Evolutionary conservation across 352 stramenopile genomes (phyloP).

Genomic region (Phytopythium chamaehyphon): DNA sequence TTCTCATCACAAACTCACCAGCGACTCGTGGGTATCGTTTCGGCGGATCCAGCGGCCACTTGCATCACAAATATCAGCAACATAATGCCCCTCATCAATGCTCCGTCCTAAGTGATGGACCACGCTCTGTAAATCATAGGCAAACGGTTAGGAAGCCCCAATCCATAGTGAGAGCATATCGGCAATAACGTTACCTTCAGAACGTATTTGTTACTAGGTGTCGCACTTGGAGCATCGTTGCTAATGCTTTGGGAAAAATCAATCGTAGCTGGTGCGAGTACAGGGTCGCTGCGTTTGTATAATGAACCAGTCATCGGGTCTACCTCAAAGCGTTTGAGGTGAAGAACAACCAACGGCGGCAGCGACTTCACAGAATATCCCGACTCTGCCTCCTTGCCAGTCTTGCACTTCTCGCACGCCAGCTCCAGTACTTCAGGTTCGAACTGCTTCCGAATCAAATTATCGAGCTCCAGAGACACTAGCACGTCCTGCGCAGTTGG

Average conservation of each 20-base stretch:
- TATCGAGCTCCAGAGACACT: slow-evolving; percentile 43
- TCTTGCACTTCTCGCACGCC: slow-evolving; percentile 81
- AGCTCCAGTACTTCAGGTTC: slow-evolving; percentile 72
- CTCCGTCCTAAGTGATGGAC: slow-evolving; percentile 79
- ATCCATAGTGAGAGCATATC: background rate
- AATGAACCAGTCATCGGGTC: slow-evolving; percentile 55
- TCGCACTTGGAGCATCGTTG: slow-evolving; percentile 12
- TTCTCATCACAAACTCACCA: slow-evolving; percentile 27
- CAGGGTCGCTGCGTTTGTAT: slow-evolving; percentile 76
- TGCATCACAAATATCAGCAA: slow-evolving; percentile 64
- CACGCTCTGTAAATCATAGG: slow-evolving; percentile 50
- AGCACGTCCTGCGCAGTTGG: slow-evolving; percentile 1
- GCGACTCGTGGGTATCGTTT: slow-evolving; percentile 80
- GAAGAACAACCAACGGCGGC: slow-evolving; percentile 68
- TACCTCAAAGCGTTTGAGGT: slow-evolving; percentile 86
- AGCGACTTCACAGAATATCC: slow-evolving; percentile 64
- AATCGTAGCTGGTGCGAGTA: slow-evolving; percentile 55
- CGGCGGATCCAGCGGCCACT: slow-evolving; percentile 59
- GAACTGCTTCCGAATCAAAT: slow-evolving; percentile 74
- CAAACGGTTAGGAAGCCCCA: background rate
- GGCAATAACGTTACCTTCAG: slow-evolving; percentile 37
- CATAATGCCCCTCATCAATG: slow-evolving; percentile 83
- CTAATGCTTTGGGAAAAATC: slow-evolving; percentile 35
- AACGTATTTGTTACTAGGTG: slow-evolving; percentile 25
- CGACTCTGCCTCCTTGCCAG: slow-evolving; percentile 53